Evolutionary conservation across 225 moss, liverwort and hornwort genomes (phyloP).

Genomic region (Physcomitrium patens): DNA sequence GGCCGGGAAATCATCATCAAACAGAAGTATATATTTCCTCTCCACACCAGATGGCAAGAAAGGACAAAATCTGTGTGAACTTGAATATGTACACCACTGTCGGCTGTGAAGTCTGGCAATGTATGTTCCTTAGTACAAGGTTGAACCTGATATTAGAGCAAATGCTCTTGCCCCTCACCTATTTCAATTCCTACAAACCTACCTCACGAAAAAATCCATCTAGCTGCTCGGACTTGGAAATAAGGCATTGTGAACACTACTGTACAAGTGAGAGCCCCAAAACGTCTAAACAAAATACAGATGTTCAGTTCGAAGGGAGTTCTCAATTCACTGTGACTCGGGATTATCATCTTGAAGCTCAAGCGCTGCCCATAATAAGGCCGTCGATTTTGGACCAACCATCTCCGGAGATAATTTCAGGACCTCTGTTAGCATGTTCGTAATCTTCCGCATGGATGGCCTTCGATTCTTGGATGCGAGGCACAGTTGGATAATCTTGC

Average conservation of each 20-base stretch:
- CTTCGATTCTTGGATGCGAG: slow-evolving; percentile 67
- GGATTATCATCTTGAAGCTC: slow-evolving; percentile 64
- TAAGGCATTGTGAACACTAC: slow-evolving; percentile 23
- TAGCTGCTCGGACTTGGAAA: not conserved
- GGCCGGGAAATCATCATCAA: no score
- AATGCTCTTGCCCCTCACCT: not conserved
- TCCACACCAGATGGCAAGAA: no score
- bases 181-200: not conserved
- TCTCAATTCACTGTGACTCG: slow-evolving; percentile 21
- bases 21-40: no score
- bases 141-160: slow-evolving; percentile 13
- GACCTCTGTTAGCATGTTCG: slow-evolving; percentile 66
- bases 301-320: not conserved
- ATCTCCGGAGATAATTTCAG: slow-evolving; percentile 77
- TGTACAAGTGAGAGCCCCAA: slow-evolving; percentile 28
- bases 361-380: slow-evolving; percentile 87
- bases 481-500: slow-evolving; percentile 68
- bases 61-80: slow-evolving; percentile 4
- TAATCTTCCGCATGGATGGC: slow-evolving; percentile 84
- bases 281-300: not conserved
- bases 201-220: slow-evolving; percentile 20
- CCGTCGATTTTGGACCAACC: slow-evolving; percentile 74
- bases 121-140: not conserved
- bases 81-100: slow-evolving; percentile 37
- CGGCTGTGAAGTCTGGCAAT: slow-evolving; percentile 24